These are phyloP conservation scores for Termitomyces sp. DNA, from an alignment of 768 basidiomycete genomes.

Conservation along the genomic window DNA sequence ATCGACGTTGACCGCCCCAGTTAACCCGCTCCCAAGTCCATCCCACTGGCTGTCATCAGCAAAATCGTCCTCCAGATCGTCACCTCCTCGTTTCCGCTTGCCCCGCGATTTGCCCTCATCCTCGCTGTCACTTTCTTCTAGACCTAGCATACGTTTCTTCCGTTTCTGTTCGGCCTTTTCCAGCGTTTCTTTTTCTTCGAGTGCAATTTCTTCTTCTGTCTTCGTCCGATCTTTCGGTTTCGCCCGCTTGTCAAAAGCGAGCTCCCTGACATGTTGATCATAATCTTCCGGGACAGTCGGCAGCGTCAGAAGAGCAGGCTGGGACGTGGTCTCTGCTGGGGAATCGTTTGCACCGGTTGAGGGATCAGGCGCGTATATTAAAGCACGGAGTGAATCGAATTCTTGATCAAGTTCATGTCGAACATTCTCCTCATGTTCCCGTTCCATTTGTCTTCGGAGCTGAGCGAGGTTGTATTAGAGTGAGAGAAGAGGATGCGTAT, in stretches of 20 bases:
- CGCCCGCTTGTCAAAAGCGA: slow-evolving; percentile 90
- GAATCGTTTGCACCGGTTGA: slow-evolving; percentile 35
- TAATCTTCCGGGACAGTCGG: slow-evolving; percentile 57
- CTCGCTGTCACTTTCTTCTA: slow-evolving; percentile 63
- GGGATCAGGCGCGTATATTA: slow-evolving; percentile 60
- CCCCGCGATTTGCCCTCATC: slow-evolving; percentile 39
- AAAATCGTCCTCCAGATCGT: slow-evolving; percentile 93
- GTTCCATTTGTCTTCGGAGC: slow-evolving; percentile 85
- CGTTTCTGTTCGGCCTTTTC: slow-evolving; percentile 83
- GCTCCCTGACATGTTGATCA: slow-evolving; percentile 86
- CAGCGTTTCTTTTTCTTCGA: slow-evolving; percentile 81
- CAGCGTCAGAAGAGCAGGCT: slow-evolving; percentile 15
- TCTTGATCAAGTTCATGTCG: slow-evolving; percentile 88
- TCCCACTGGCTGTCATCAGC: slow-evolving; percentile 35
- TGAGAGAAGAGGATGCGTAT: background rate
- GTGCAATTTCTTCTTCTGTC: slow-evolving; percentile 90
- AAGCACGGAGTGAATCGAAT: slow-evolving; percentile 70
- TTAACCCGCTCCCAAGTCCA: slow-evolving; percentile 37
- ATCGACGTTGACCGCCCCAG: slow-evolving; percentile 26
- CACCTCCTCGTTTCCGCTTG: slow-evolving; percentile 65
- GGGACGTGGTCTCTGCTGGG: slow-evolving; percentile 16
- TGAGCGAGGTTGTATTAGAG: slow-evolving; percentile 23
- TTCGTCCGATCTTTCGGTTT: slow-evolving; percentile 94
- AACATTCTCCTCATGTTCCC: slow-evolving; percentile 78
- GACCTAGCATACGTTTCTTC: slow-evolving; percentile 79